Evolutionary conservation across 176 grass and related monocot species (phyloP).

Genomic region (Ampelocalamus luodianensis): DNA sequence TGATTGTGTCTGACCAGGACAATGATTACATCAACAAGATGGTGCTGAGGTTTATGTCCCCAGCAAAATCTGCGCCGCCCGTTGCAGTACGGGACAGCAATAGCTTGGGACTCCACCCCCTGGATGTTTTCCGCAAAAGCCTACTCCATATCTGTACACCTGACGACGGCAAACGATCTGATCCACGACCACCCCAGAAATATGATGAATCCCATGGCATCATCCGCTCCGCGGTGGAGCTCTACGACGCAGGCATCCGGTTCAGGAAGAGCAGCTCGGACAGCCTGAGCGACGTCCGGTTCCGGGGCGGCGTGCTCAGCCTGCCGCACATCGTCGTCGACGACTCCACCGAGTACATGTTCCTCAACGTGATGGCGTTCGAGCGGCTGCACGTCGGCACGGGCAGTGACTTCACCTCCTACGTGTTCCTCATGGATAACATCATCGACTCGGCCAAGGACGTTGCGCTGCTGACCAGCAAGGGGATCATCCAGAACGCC

Average conservation of each 20-base stretch:
- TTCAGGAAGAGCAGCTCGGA: slow-evolving; percentile 49
- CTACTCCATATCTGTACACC: slow-evolving; percentile 17
- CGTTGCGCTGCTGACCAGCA: slow-evolving; percentile 65
- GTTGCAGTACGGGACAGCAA: neutral
- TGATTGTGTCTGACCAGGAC: slow-evolving; percentile 23
- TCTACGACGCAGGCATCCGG: slow-evolving; percentile 77
- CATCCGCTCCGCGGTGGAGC: slow-evolving; percentile 74
- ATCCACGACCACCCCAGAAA: neutral
- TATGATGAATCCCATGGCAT: slow-evolving; percentile 15
- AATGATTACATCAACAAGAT: slow-evolving; percentile 58
- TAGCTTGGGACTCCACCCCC: slow-evolving; percentile 47
- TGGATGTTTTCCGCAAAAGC: slow-evolving; percentile 61
- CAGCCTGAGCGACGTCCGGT: slow-evolving; percentile 65
- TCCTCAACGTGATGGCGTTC: slow-evolving; percentile 91
- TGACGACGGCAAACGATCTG: no score
- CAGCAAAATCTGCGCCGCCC: neutral
- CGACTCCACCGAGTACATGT: slow-evolving; percentile 76
- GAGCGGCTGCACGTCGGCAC: slow-evolving; percentile 72
- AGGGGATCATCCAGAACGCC: slow-evolving; percentile 75
- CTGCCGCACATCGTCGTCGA: slow-evolving; percentile 62
- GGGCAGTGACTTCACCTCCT: slow-evolving; percentile 72
- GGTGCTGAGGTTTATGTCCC: slow-evolving; percentile 55
- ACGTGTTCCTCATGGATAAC: slow-evolving; percentile 93
- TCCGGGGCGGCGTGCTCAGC: slow-evolving; percentile 57
- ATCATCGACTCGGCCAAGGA: slow-evolving; percentile 81